Percentiles rank a stretch among this genome's conserved stretches.
These are phyloP conservation scores for Cladosporium sp. DNA, from an alignment of 2,329 filamentous ascomycete genomes.

Conservation along the genomic window DNA sequence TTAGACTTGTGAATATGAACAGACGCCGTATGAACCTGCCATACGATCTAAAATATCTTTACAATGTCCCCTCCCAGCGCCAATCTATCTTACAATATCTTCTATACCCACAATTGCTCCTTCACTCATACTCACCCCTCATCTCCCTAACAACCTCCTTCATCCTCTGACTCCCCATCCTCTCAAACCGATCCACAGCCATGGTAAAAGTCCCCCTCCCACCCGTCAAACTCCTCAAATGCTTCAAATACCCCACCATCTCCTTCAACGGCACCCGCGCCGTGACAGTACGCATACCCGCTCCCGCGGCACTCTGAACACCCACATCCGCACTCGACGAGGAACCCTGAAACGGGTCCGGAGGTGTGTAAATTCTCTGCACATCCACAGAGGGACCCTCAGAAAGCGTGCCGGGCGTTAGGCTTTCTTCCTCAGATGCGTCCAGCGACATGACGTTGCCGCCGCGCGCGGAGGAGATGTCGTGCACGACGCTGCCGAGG, in stretches of 20 bases:
- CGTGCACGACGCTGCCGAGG: conserved; percentile 78
- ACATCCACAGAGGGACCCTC: conserved; percentile 57
- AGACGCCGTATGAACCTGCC: too few species aligned
- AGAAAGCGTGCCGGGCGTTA: conserved; percentile 19
- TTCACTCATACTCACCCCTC: conserved; percentile 16
- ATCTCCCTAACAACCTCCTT: conserved; percentile 48
- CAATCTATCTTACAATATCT: too few species aligned
- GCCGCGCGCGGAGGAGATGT: conserved; percentile 69
- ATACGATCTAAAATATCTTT: too few species aligned
- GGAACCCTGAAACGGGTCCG: conserved; percentile 66
- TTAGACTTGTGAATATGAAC: too few species aligned
- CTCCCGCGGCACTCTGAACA: conserved; percentile 18
- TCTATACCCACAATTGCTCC: too few species aligned
- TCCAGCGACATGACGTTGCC: conserved; percentile 70
- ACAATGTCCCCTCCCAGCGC: too few species aligned
- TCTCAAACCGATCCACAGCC: conserved; percentile 68
- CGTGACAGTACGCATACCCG: conserved; percentile 57
- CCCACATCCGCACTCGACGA: conserved; percentile 19
- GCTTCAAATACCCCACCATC: conserved; percentile 92
- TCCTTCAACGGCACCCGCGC: conserved; percentile 91
- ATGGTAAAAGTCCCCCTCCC: conserved; percentile 77
- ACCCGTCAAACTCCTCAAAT: conserved; percentile 81
- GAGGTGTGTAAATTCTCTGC: conserved; percentile 76
- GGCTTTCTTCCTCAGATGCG: conserved; percentile 35
- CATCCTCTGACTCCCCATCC: conserved; percentile 58